Percentiles rank a stretch among this genome's conserved stretches.
Evolutionary conservation across 2,329 filamentous ascomycete genomes (phyloP).

Genomic region (Atkinsonella texensis): DNA sequence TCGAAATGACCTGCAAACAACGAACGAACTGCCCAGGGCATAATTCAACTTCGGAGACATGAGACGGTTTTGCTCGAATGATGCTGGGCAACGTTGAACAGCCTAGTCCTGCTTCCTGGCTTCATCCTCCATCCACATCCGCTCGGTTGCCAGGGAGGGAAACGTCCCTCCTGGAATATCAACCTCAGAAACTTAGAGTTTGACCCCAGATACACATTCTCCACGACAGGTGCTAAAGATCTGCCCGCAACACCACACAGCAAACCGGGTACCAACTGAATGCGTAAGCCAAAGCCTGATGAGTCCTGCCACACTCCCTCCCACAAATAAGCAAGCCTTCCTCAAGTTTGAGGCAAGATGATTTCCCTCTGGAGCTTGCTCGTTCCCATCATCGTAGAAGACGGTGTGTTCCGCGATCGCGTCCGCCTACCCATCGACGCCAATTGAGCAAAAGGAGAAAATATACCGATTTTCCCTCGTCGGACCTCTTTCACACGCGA

Average conservation of each 20-base stretch:
- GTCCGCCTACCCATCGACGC: too few relatives aligned
- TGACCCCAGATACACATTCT: background rate
- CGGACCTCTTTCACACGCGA: background rate
- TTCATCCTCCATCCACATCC: background rate
- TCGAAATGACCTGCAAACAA: too few relatives aligned
- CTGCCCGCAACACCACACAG: background rate
- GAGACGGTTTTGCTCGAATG: too few relatives aligned
- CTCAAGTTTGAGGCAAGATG: background rate
- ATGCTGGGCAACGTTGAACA: too few relatives aligned
- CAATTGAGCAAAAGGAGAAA: background rate
- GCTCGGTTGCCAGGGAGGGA: background rate
- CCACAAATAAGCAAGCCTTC: background rate
- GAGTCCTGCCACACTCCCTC: background rate
- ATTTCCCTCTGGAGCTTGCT: too few relatives aligned
- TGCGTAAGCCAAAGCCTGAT: background rate
- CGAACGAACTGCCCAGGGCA: too few relatives aligned
- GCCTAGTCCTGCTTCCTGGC: too few relatives aligned
- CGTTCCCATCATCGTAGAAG: too few relatives aligned
- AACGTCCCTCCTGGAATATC: background rate
- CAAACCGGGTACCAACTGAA: background rate
- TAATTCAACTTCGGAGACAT: too few relatives aligned
- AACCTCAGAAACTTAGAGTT: background rate
- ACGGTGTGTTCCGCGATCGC: too few relatives aligned
- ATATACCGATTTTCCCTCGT: background rate
- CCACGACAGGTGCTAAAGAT: background rate